Base-by-base conservation (phyloP, 164 flowering plant species). In the Annona squamosa region DNA sequence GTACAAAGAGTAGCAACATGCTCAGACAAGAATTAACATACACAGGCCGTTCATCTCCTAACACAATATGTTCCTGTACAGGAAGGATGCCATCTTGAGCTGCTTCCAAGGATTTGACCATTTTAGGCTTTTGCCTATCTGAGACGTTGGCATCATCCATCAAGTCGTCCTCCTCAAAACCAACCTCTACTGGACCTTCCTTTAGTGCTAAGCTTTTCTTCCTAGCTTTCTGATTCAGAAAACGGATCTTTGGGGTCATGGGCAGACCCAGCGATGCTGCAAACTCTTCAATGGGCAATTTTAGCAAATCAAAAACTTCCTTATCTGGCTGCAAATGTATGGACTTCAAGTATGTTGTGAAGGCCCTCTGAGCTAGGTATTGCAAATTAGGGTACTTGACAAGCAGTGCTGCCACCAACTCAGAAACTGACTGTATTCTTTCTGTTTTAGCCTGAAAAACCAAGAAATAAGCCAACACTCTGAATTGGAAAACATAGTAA, bases 261-360 rank as follows among this genome's bases (percentile, higher is more conserved):
- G 97, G 90, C 61, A 91, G 82, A 69, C 99, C 98, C 69, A 89
- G 71, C 69, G 99, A 93, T 52, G 92, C 91, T 62, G 99, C 83
- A 71, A 82, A 96, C 65, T 90, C 94, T 73, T 91, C 97, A 44
- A 88, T 69, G 0, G 94, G 85, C 56, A 96, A 86, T 75, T 88
- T 87, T 48, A 52, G 73, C 66, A 87, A 91, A 84, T 90, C 94
- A 82, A 96, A 93, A 41, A 91, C 81, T 71, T 89, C 92, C 77
- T 90, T 93, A 71, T 89, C 93, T 71, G 77, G 69, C 74, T 89
- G 89, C 68, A 81, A 80, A 76, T 86, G 75, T 43, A 96, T 80
- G 9, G 99, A 89, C 71, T 81, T 88, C 84, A 96, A 73, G 79
- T 96, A 96, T 47, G 93, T 91, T 52, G 84, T 76, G 69, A 91